phyloP scores from a whole-genome alignment of 768 basidiomycete species.

The Termitomyces sp. region DNA sequence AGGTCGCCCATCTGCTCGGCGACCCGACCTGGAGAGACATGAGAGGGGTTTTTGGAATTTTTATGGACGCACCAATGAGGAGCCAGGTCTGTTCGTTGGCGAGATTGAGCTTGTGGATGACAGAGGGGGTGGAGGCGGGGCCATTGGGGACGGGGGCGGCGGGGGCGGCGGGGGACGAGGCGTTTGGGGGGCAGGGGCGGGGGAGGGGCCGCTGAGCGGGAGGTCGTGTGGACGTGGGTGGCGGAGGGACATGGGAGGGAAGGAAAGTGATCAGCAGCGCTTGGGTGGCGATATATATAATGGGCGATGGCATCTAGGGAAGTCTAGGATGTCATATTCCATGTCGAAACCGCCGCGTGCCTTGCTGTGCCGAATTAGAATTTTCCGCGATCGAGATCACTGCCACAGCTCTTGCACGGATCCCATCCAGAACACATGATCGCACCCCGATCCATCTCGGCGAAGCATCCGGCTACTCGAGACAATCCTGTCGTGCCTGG shows the following conservation, averaged over 20 bases:
- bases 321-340: constrained; percentile 39
- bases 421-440: constrained; percentile 14
- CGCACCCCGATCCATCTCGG: constrained; percentile 31
- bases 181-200: constrained; percentile 38
- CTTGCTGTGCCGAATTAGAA: constrained; percentile 48
- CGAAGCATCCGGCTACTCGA: constrained; percentile 12
- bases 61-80: constrained; percentile 63
- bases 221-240: constrained; percentile 49
- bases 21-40: constrained; percentile 67
- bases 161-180: constrained; percentile 46
- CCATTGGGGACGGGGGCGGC: constrained; percentile 31
- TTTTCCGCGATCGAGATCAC: constrained; percentile 24
- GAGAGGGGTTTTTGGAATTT: too few relatives aligned
- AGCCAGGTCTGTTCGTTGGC: constrained; percentile 97
- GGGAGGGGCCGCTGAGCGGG: constrained; percentile 29
- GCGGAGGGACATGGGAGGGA: constrained; percentile 54
- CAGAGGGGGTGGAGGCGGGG: constrained; percentile 31
- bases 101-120: constrained; percentile 73
- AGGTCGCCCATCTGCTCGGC: constrained; percentile 95
- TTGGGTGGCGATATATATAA: constrained; percentile 59
- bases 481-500: neutral
- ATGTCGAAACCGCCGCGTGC: constrained; percentile 42
- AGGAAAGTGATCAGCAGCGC: constrained; percentile 43
- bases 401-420: constrained; percentile 17
- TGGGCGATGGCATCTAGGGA: constrained; percentile 42